Evolutionary conservation across 2,329 filamentous ascomycete species (phyloP).

Genomic region (Didymella lethalis): DNA sequence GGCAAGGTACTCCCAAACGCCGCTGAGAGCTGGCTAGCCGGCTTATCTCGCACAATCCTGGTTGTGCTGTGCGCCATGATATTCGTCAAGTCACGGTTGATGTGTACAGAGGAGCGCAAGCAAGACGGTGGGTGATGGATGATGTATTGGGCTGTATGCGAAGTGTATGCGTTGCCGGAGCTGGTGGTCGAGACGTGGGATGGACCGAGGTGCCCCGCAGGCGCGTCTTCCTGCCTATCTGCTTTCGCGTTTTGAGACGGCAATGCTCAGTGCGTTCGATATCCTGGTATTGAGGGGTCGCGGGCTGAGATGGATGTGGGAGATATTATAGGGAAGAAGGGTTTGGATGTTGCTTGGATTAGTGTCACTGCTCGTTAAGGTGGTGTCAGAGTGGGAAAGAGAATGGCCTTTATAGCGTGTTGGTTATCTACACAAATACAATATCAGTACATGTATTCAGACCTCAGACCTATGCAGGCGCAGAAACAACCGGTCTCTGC

Average conservation of each 20-base stretch:
- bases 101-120: neutral
- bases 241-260: neutral
- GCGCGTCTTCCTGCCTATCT: constrained; percentile 4
- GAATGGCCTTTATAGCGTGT: too few species aligned
- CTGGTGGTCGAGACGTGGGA: constrained; percentile 4
- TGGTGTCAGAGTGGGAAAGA: too few species aligned
- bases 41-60: constrained; percentile 17
- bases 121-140: neutral
- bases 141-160: constrained; percentile 4
- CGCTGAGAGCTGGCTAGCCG: constrained; percentile 22
- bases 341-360: neutral
- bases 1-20: constrained; percentile 42
- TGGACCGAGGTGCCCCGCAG: constrained; percentile 18
- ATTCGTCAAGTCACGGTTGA: neutral
- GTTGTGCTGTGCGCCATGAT: constrained; percentile 19
- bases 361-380: too few species aligned
- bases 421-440: constrained; percentile 21
- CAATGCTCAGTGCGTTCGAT: constrained; percentile 7
- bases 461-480: constrained; percentile 39
- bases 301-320: neutral
- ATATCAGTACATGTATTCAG: constrained; percentile 20
- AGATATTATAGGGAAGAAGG: too few species aligned
- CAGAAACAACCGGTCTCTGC: constrained; percentile 26
- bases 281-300: neutral
- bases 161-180: constrained; percentile 9